Conservation (phyloP, 108 stramenopile genomes). For the Nannochloropsis granulata region DNA sequence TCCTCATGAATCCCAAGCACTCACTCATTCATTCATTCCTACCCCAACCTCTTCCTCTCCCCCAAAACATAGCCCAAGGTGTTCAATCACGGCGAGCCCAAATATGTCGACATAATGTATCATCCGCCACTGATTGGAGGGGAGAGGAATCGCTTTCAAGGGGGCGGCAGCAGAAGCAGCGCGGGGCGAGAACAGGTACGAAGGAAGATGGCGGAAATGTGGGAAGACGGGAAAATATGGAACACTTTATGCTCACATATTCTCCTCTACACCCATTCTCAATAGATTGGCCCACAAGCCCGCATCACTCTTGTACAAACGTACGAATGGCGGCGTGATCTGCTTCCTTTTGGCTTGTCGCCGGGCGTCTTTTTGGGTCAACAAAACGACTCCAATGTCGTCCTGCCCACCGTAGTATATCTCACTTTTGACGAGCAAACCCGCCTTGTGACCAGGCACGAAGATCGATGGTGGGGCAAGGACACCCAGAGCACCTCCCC, state of each 20-base stretch:
- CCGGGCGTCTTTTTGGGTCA: background rate
- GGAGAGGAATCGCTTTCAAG: background rate
- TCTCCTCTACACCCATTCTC: background rate
- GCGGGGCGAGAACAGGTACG: background rate
- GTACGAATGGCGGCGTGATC: background rate
- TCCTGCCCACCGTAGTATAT: background rate
- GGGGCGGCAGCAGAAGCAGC: background rate
- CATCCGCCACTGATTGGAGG: background rate
- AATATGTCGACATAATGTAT: background rate
- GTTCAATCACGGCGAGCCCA: background rate
- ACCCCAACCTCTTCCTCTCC: too few relatives aligned
- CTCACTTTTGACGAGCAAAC: background rate
- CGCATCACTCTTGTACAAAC: background rate
- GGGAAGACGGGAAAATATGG: too few relatives aligned
- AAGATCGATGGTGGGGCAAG: background rate
- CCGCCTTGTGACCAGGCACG: background rate
- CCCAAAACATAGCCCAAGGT: background rate
- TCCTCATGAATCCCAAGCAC: too few relatives aligned
- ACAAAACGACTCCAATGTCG: background rate
- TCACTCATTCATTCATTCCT: too few relatives aligned
- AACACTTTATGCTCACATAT: too few relatives aligned
- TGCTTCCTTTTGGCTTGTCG: background rate
- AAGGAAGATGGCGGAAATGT: background rate
- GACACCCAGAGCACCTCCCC: background rate
- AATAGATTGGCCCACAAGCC: background rate